A percentile compares a stretch with the other conserved stretches of the same genome.
phyloP scores from a whole-genome alignment of 2,329 filamentous ascomycete genomes.

The Hortaea werneckii region DNA sequence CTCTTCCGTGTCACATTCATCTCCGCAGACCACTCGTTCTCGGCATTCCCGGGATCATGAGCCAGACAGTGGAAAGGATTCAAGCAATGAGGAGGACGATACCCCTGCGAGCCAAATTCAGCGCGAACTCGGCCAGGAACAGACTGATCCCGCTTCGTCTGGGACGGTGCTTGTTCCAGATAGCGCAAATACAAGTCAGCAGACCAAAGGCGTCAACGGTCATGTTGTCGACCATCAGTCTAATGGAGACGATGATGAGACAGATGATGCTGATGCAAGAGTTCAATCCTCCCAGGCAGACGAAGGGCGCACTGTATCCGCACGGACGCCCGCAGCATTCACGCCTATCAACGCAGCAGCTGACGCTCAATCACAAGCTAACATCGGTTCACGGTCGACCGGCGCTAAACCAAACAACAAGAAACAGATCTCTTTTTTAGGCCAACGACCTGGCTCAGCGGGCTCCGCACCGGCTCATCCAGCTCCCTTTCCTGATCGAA shows the following conservation, averaged over 20 bases:
- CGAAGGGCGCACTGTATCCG: too few relatives aligned
- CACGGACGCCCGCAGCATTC: too few relatives aligned
- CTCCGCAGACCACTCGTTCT: too few relatives aligned
- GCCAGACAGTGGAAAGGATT: too few relatives aligned
- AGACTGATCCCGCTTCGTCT: background rate
- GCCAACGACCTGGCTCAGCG: constrained; percentile 3
- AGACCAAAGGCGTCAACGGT: background rate
- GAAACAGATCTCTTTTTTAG: constrained; percentile 10
- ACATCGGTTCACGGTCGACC: background rate
- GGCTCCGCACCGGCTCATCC: constrained; percentile 2
- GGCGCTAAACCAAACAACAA: background rate
- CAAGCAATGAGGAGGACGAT: too few relatives aligned
- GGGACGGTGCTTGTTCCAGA: background rate
- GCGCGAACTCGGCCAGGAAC: background rate
- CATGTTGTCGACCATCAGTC: background rate
- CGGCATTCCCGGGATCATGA: too few relatives aligned
- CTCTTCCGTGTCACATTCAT: too few relatives aligned
- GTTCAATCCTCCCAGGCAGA: too few relatives aligned
- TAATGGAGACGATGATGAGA: background rate
- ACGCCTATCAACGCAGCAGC: too few relatives aligned
- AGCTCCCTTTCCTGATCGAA: background rate
- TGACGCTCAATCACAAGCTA: background rate
- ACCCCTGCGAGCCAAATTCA: background rate
- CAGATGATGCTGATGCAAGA: background rate
- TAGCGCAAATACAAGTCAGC: background rate